phyloP scores from a whole-genome alignment of 2,329 filamentous ascomycete genomes.

The Fusarium caatingaense region DNA sequence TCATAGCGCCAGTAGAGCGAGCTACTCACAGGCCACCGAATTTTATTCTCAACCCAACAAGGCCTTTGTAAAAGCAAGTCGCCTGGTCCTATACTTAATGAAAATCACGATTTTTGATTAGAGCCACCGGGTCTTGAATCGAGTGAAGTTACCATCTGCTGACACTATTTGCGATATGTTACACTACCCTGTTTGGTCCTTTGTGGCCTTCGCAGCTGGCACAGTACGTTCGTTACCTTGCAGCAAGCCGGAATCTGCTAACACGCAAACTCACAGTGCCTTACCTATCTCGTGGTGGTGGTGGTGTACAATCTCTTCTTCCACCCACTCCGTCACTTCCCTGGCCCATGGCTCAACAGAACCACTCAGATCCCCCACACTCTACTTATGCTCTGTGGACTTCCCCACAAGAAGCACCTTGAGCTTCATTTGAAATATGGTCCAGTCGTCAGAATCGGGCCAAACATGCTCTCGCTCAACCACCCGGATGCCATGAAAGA shows the following conservation, averaged over 20 bases:
- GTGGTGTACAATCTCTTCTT: constrained; percentile 1
- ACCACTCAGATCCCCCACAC: not conserved
- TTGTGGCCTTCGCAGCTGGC: not conserved
- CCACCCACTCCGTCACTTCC: not conserved
- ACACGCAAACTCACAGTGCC: rapidly evolving
- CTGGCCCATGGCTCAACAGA: constrained; percentile 9
- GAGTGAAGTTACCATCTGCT: rapidly evolving
- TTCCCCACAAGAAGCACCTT: constrained; percentile 1
- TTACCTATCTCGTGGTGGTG: not conserved
- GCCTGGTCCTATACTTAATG: not conserved
- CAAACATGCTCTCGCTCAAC: constrained; percentile 6
- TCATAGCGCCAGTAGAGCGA: not conserved
- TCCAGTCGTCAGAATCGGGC: not conserved
- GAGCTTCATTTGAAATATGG: constrained; percentile 15
- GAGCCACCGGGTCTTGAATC: too few relatives aligned
- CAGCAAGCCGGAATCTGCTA: not conserved
- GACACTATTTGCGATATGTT: not conserved
- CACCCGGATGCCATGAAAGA: constrained; percentile 13
- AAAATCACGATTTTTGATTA: not conserved
- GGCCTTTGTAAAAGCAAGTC: not conserved
- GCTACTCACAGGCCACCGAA: not conserved
- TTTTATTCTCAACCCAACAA: rapidly evolving
- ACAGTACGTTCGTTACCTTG: not conserved
- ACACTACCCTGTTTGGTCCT: not conserved
- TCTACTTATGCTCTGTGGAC: not conserved